Evolutionary conservation across 352 stramenopile genomes (phyloP).

Genomic region (Plasmopara halstedii): DNA sequence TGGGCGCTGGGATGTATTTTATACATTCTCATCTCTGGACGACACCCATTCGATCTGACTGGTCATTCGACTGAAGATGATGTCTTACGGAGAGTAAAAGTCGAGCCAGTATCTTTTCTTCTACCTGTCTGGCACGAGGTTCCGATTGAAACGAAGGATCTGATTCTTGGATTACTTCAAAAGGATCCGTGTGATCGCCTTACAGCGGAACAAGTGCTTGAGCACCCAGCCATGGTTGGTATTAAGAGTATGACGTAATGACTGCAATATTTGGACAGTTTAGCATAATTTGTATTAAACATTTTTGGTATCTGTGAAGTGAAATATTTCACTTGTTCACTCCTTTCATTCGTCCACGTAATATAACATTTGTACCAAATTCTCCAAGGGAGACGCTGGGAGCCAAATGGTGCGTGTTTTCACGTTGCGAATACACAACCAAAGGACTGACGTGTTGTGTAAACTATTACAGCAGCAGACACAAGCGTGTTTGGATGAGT

Average conservation of each 20-base stretch:
- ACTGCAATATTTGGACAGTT: slow-evolving; percentile 5
- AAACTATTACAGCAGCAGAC: slow-evolving; percentile 29
- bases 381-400: not conserved
- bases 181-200: slow-evolving; percentile 56
- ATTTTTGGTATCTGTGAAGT: not conserved
- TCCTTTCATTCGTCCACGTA: slow-evolving; percentile 6
- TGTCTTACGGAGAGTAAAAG: slow-evolving; percentile 52
- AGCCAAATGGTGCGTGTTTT: slow-evolving; percentile 18
- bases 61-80: slow-evolving; percentile 70
- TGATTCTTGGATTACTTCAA: slow-evolving; percentile 62
- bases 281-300: slow-evolving; percentile 17
- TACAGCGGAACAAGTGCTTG: slow-evolving; percentile 42
- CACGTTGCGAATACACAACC: not conserved
- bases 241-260: slow-evolving; percentile 19
- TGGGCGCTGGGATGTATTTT: slow-evolving; percentile 84
- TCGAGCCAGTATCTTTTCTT: slow-evolving; percentile 46
- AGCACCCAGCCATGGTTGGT: slow-evolving; percentile 26
- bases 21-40: slow-evolving; percentile 80
- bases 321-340: not conserved
- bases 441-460: slow-evolving; percentile 2
- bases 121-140: slow-evolving; percentile 49
- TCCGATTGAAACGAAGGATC: slow-evolving; percentile 41
- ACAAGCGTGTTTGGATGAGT: slow-evolving; percentile 31
- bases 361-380: slow-evolving; percentile 9
- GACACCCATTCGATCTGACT: slow-evolving; percentile 82